Percentiles rank a stretch among this genome's conserved stretches.
Evolutionary conservation across 148 eudicot genomes (phyloP).

Genomic region (Pharnaceum exiguum): DNA sequence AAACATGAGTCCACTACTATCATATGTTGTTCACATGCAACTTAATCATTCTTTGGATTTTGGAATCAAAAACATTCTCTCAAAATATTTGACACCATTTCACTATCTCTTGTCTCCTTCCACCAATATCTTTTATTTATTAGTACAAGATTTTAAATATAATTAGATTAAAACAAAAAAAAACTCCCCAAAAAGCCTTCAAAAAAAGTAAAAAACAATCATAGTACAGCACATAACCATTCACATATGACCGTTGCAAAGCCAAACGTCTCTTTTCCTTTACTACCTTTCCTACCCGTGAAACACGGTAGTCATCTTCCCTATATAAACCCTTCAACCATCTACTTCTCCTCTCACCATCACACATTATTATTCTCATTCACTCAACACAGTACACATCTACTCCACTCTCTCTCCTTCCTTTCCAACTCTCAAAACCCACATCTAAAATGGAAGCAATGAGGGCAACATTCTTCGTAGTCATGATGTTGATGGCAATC

Average conservation of each 20-base stretch:
- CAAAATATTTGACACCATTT: too few relatives aligned
- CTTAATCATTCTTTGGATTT: too few relatives aligned
- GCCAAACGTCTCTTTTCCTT: constrained; percentile 9
- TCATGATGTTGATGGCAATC: constrained; percentile 28
- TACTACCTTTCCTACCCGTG: background rate
- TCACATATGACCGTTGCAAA: background rate
- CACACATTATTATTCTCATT: background rate
- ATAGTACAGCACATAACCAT: too few relatives aligned
- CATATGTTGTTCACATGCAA: too few relatives aligned
- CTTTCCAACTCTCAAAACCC: background rate
- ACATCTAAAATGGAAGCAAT: constrained; percentile 31
- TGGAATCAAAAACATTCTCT: too few relatives aligned
- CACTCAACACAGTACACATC: background rate
- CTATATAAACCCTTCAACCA: background rate
- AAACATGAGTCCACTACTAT: too few relatives aligned
- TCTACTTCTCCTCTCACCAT: background rate
- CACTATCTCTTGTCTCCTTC: too few relatives aligned
- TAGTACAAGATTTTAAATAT: too few relatives aligned
- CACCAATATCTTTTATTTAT: too few relatives aligned
- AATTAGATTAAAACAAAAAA: too few relatives aligned
- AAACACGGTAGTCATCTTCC: background rate
- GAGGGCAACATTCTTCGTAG: constrained; percentile 20
- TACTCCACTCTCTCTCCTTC: background rate
- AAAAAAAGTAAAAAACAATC: too few relatives aligned
- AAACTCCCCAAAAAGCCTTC: too few relatives aligned